Base-by-base conservation (phyloP, 1,139 yeast genomes). In the Kurtzmaniella natalensis region DNA sequence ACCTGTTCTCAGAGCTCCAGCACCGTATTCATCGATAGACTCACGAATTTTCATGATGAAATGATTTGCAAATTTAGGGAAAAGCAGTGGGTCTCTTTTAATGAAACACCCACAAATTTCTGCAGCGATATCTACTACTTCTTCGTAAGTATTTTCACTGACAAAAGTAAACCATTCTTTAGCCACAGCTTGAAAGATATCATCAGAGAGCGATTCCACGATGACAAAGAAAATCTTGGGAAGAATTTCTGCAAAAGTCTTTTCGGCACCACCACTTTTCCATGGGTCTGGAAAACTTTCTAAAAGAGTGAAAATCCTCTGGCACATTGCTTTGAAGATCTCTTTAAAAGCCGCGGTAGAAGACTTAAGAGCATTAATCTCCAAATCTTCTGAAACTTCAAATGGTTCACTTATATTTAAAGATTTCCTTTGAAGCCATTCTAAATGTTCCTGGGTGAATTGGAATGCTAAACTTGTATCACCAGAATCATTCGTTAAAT, bases 11-110 rank as follows among this genome's bases (percentile, higher is more conserved):
- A 81, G 64, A 1, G 76, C 63, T 2, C 96, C 97, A 0, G 97
- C 96, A 7, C 81, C 85, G 44, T 89, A 85, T 46, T 82, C 89
- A n/a, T 66, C 67, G 16, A 92, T 69, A 50, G 92, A 96, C 19
- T 74, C 78, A 32, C 67, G 65, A 23, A 89, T 79, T 38, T 71
- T 72, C 2, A 66, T 67, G 33, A 72, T 62, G 18, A 83, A 57
- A 18, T 67, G 50, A 1, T 64, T 60, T 32, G 74, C 68, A 26
- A 76, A 58, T 26, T 56, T 55, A 2, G 69, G 62, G 41, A 81
- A 74, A 6, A 72, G 64, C 5, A 53, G 47, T 2, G 81, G 86
- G 32, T 80, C 75, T 30, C 85, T 72, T 42, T 78, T 77, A 5
- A 81, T 76, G 22, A 87, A 54, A 1, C 81, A 73, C 10, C 87